These are phyloP conservation scores for Sarocladiaceae sp. DNA, from an alignment of 2,329 filamentous ascomycete genomes.

Conservation along the genomic window DNA sequence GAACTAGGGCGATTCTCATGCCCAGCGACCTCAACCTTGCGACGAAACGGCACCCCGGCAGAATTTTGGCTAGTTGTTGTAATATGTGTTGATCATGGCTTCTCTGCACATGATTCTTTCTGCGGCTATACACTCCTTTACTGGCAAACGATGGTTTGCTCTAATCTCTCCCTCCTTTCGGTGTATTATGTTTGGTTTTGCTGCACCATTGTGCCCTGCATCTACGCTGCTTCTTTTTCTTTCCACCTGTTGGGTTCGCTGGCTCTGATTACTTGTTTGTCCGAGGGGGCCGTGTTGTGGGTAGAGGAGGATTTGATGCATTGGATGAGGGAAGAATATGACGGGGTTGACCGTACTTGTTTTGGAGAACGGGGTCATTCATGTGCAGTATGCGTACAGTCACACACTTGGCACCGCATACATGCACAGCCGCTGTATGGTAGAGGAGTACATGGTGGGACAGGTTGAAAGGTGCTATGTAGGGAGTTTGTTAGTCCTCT, in stretches of 20 bases:
- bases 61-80: slow-evolving; percentile 7
- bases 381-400: neutral
- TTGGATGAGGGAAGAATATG: slow-evolving; percentile 1
- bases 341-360: no score
- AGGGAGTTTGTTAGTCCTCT: no score
- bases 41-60: slow-evolving; percentile 2
- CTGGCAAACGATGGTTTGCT: slow-evolving; percentile 1
- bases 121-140: slow-evolving; percentile 4
- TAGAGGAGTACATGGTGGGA: no score
- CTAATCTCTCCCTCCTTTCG: slow-evolving; percentile 8
- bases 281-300: neutral
- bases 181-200: slow-evolving; percentile 5
- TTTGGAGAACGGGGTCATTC: no score
- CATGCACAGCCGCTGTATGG: no score
- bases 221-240: neutral
- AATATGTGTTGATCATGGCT: slow-evolving; percentile 4
- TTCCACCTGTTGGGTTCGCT: neutral
- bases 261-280: neutral
- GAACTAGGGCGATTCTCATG: slow-evolving; percentile 33
- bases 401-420: no score
- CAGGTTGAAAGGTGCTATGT: no score
- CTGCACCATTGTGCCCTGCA: neutral
- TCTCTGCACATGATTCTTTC: neutral
- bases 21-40: neutral
- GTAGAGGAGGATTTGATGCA: neutral